Evolutionary conservation across 208 protist genomes (phyloP).

Genomic region (Acanthamoeba culbertsoni): DNA sequence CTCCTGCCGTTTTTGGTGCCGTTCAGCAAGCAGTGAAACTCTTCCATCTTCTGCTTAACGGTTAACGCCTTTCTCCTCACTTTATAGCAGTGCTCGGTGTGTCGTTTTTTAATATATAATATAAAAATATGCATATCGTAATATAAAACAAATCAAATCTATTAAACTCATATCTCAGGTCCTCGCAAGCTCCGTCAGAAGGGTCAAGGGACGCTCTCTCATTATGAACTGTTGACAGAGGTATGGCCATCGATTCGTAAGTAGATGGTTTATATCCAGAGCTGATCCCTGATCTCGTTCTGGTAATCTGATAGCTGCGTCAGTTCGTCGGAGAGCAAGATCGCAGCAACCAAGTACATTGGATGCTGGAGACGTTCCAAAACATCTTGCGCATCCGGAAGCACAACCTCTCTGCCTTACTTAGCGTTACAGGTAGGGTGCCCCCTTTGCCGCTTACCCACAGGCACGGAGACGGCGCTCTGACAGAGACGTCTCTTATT

Average conservation of each 20-base stretch:
- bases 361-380: conserved; percentile 29
- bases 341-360: not conserved
- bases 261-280: no score
- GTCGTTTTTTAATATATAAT: no score
- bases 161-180: not conserved
- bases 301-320: not conserved
- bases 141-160: not conserved
- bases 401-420: not conserved
- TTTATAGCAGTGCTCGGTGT: no score
- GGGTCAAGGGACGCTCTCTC: not conserved
- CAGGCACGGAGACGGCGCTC: not conserved
- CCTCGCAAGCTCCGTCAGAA: not conserved
- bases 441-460: no score
- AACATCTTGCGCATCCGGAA: conserved; percentile 18
- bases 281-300: no score
- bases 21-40: not conserved
- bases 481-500: not conserved
- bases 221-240: conserved; percentile 9
- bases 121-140: no score
- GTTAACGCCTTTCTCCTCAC: not conserved
- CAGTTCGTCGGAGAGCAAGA: not conserved
- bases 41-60: not conserved
- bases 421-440: conserved; percentile 43
- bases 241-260: no score
- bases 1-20: not conserved